These are phyloP conservation scores for Colletotrichum eleusines DNA, from an alignment of 2,329 filamentous ascomycete genomes.

Conservation along the genomic window DNA sequence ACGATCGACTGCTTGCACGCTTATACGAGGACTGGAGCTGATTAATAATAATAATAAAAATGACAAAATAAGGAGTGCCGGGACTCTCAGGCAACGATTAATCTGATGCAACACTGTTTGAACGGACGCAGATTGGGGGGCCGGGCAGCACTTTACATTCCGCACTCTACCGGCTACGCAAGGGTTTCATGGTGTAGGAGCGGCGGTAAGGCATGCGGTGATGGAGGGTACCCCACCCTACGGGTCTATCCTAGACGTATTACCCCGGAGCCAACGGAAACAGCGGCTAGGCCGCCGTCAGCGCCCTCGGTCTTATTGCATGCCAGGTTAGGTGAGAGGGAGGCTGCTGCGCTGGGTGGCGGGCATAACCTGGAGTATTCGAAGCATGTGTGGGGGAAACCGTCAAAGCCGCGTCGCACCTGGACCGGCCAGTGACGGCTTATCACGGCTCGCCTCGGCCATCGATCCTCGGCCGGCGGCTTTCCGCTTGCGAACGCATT, in stretches of 20 bases:
- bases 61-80: not conserved
- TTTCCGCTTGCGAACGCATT: slow-evolving; percentile 43
- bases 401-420: slow-evolving; percentile 35
- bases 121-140: slow-evolving; percentile 9
- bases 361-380: slow-evolving; percentile 38
- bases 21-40: not conserved
- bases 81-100: slow-evolving; percentile 3
- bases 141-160: slow-evolving; percentile 27
- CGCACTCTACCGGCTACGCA: slow-evolving; percentile 40
- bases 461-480: slow-evolving; percentile 38
- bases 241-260: slow-evolving; percentile 6
- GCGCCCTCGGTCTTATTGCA: slow-evolving; percentile 1
- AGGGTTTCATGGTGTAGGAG: slow-evolving; percentile 33
- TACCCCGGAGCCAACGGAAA: slow-evolving; percentile 29
- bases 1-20: not conserved
- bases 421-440: slow-evolving; percentile 56
- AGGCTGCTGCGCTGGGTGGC: slow-evolving; percentile 17
- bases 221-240: slow-evolving; percentile 23
- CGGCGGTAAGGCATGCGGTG: slow-evolving; percentile 16
- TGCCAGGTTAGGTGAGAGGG: not conserved
- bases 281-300: slow-evolving; percentile 17
- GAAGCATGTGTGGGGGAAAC: slow-evolving; percentile 29
- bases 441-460: slow-evolving; percentile 50
- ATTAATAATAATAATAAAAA: not conserved
- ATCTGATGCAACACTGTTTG: slow-evolving; percentile 15